These are phyloP conservation scores for Fusarium staphyleae DNA, from an alignment of 2,329 filamentous ascomycete genomes.

Conservation along the genomic window DNA sequence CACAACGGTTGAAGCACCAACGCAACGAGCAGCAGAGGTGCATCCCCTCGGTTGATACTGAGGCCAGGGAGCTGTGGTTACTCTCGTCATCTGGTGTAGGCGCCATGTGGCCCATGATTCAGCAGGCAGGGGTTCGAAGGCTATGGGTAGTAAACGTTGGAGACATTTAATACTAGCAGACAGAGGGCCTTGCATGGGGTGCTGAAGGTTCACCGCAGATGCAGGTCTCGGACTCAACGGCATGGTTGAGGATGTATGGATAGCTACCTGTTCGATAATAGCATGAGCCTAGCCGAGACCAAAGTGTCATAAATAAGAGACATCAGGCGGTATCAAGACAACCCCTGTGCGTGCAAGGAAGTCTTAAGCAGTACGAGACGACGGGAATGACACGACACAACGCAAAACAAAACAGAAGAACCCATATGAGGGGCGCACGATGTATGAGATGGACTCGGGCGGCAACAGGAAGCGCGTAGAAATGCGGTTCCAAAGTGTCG, in stretches of 20 bases:
- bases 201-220: constrained; percentile 24
- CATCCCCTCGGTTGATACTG: constrained; percentile 4
- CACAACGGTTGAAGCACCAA: not conserved
- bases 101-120: constrained; percentile 1
- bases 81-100: constrained; percentile 11
- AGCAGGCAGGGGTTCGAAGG: constrained; percentile 1
- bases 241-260: constrained; percentile 17
- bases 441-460: not conserved
- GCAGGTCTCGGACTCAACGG: constrained; percentile 25
- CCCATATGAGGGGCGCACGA: not conserved
- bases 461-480: not conserved
- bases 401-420: not conserved
- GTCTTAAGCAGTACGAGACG: not conserved
- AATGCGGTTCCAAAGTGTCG: constrained; percentile 2
- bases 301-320: not conserved
- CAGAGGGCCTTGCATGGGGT: constrained; percentile 11
- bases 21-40: not conserved
- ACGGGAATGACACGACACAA: constrained; percentile 9
- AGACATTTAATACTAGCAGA: constrained; percentile 9
- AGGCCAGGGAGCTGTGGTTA: constrained; percentile 8
- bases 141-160: not conserved
- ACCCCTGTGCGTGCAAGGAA: not conserved
- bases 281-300: constrained; percentile 12
- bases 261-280: not conserved
- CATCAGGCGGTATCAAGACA: constrained; percentile 3